Percentiles rank a stretch among this genome's conserved stretches.
Conservation (phyloP, 768 basidiomycete genomes). For the Naganishia vaughanmartiniae region DNA sequence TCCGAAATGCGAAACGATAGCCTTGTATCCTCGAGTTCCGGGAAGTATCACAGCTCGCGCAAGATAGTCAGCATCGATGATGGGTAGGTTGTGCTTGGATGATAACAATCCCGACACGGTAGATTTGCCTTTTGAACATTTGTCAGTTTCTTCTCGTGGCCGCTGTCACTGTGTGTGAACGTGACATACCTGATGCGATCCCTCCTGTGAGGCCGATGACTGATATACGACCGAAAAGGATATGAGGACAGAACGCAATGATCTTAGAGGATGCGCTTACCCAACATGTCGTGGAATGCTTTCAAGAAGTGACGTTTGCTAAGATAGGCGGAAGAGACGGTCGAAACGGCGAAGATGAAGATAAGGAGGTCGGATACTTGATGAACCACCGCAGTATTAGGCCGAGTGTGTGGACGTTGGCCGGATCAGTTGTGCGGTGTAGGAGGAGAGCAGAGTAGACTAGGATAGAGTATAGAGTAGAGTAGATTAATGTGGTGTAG, state of each 20-base stretch:
- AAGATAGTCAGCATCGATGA: constrained; percentile 88
- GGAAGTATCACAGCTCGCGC: constrained; percentile 82
- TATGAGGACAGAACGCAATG: neutral
- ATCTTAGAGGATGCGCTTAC: neutral
- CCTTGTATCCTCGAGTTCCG: constrained; percentile 68
- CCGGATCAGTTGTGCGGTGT: too few relatives aligned
- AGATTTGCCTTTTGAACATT: constrained; percentile 67
- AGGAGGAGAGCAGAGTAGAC: too few relatives aligned
- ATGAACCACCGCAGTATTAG: too few relatives aligned
- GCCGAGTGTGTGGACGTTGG: too few relatives aligned
- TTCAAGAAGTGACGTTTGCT: neutral
- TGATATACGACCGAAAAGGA: constrained; percentile 44
- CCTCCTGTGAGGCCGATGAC: constrained; percentile 95
- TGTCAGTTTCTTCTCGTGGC: too few relatives aligned
- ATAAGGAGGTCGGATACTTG: too few relatives aligned
- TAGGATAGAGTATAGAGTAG: too few relatives aligned
- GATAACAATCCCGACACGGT: constrained; percentile 76
- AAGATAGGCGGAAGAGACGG: neutral
- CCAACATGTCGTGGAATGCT: neutral
- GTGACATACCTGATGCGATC: constrained; percentile 67
- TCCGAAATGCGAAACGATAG: constrained; percentile 73
- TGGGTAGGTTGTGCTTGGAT: constrained; percentile 62
- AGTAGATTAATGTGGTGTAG: too few relatives aligned
- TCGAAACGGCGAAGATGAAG: too few relatives aligned
- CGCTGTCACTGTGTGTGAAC: too few relatives aligned